phyloP scores from a whole-genome alignment of 129 eudicot genomes.

The Chrysanthemum makinoi region DNA sequence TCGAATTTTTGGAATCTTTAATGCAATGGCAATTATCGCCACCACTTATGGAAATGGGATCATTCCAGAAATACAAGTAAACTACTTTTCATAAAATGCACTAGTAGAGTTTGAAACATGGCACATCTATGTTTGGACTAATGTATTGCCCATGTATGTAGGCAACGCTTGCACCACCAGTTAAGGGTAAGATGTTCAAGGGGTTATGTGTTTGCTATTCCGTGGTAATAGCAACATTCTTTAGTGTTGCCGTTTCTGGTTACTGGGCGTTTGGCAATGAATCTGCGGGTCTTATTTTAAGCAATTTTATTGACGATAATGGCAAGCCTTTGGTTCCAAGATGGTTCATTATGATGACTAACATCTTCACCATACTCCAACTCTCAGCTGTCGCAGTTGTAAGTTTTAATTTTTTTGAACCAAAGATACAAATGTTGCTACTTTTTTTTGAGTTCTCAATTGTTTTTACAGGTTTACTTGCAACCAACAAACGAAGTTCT shows the following conservation, averaged over 20 bases:
- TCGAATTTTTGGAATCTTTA: constrained; percentile 66
- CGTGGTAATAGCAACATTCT: constrained; percentile 53
- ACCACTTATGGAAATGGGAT: constrained; percentile 95
- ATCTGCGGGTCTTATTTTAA: constrained; percentile 54
- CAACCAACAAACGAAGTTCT: constrained; percentile 92
- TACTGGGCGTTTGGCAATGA: constrained; percentile 92
- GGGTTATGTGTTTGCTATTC: constrained; percentile 78
- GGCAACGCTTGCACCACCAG: constrained; percentile 97
- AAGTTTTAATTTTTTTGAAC: constrained; percentile 13
- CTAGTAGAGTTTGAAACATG: too few relatives aligned
- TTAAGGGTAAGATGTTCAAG: constrained; percentile 94
- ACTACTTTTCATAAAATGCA: not conserved
- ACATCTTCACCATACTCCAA: constrained; percentile 75
- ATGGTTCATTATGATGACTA: constrained; percentile 75
- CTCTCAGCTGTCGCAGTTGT: constrained; percentile 94
- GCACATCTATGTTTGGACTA: not conserved
- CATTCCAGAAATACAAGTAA: constrained; percentile 94
- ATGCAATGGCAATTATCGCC: constrained; percentile 84
- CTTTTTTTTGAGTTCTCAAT: not conserved
- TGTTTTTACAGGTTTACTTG: constrained; percentile 57
- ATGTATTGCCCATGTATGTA: constrained; percentile 13
- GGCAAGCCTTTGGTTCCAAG: constrained; percentile 64
- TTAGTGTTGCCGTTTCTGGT: constrained; percentile 83
- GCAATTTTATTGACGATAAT: constrained; percentile 51
- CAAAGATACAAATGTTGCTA: not conserved